These are phyloP conservation scores for Quercus bicolor DNA, from an alignment of 306 rosid species.

Conservation along the genomic window DNA sequence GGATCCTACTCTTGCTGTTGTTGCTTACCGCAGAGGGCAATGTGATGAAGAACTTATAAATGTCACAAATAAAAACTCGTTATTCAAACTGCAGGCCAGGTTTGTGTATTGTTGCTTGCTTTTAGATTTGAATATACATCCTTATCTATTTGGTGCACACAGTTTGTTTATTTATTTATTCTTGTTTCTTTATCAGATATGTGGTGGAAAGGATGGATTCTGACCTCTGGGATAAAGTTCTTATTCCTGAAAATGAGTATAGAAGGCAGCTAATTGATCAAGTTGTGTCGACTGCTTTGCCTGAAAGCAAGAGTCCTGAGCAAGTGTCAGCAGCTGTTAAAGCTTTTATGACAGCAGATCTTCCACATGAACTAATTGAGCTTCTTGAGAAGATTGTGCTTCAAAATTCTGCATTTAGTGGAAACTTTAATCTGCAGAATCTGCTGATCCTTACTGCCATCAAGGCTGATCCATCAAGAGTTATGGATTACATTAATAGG, in stretches of 20 bases:
- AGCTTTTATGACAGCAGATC: constrained; percentile 99
- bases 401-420: constrained; percentile 99
- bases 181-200: constrained; percentile 54
- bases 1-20: constrained; percentile 98
- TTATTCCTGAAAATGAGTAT: constrained; percentile 80
- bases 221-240: constrained; percentile 95
- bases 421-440: constrained; percentile 96
- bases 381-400: constrained; percentile 99
- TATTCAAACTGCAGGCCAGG: constrained; percentile 95
- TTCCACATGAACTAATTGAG: constrained; percentile 97
- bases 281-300: constrained; percentile 96
- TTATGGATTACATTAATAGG: constrained; percentile 94
- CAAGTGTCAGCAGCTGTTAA: constrained; percentile 99
- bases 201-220: constrained; percentile 98
- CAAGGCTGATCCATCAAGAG: constrained; percentile 97
- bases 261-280: constrained; percentile 98
- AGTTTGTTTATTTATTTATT: not conserved
- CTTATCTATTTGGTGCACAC: not conserved
- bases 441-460: constrained; percentile 94
- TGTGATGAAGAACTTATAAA: constrained; percentile 97
- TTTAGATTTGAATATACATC: not conserved
- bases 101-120: not conserved
- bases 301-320: constrained; percentile 99
- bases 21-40: constrained; percentile 93
- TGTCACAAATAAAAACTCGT: constrained; percentile 89